Evolutionary conservation across 2,329 filamentous ascomycete species (phyloP).

Genomic region (Fusarium lyarnte): DNA sequence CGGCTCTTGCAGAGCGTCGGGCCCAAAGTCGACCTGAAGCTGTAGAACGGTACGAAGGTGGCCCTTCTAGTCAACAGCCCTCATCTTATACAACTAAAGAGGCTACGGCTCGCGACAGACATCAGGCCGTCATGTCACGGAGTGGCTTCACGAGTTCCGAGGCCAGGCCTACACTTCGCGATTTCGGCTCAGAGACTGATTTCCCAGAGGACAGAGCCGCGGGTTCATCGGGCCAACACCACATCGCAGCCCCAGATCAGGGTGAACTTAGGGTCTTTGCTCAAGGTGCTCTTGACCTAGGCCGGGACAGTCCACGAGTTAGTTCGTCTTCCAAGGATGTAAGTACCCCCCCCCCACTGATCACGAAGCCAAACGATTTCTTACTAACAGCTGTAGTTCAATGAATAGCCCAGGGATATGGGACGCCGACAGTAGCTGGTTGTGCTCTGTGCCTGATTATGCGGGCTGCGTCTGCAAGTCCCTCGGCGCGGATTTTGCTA

Average conservation of each 20-base stretch:
- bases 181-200: neutral
- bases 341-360: neutral
- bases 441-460: too few species aligned
- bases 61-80: neutral
- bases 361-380: neutral
- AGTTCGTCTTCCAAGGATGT: neutral
- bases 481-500: neutral
- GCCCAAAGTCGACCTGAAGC: neutral
- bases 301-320: accelerated
- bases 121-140: accelerated
- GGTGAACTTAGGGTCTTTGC: neutral
- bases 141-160: too few species aligned
- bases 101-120: accelerated
- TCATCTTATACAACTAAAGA: accelerated
- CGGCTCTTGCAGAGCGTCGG: neutral
- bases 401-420: neutral
- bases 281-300: neutral
- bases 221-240: too few species aligned
- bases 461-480: too few species aligned
- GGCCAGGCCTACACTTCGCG: neutral
- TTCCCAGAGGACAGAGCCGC: too few species aligned
- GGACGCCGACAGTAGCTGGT: too few species aligned
- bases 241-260: accelerated
- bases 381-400: neutral
- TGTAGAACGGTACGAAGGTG: neutral